Conservation (phyloP, 257 asterid species). For the Nemophila menziesii region DNA sequence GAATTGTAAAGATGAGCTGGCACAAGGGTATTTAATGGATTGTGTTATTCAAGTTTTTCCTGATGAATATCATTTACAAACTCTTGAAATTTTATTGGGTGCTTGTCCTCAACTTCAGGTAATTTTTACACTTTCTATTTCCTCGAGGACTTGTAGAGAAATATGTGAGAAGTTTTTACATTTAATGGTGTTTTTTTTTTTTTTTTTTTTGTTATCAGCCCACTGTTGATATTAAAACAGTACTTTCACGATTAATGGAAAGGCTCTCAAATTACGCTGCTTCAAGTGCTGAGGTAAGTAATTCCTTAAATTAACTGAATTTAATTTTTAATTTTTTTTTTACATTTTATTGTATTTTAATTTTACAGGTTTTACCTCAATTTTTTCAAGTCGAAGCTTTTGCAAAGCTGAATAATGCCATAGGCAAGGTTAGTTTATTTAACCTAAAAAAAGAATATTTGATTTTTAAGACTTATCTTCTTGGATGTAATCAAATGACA, state of each 20-base stretch:
- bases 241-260: constrained; percentile 93
- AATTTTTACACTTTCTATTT: constrained; percentile 5
- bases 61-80: constrained; percentile 95
- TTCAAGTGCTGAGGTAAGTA: constrained; percentile 80
- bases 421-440: constrained; percentile 60
- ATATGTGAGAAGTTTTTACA: too few species aligned
- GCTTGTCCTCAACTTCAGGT: constrained; percentile 99
- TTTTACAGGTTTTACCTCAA: constrained; percentile 88
- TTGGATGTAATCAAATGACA: not conserved
- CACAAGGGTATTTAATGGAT: constrained; percentile 95
- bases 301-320: not conserved
- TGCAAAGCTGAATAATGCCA: constrained; percentile 74
- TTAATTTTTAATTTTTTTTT: not conserved
- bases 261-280: constrained; percentile 97
- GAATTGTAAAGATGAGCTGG: constrained; percentile 96
- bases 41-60: constrained; percentile 99
- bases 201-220: constrained; percentile 42
- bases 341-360: constrained; percentile 11
- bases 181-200: constrained; percentile 1
- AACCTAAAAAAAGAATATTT: not conserved
- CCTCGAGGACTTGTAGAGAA: too few species aligned
- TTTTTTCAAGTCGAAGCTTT: constrained; percentile 98
- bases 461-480: not conserved
- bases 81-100: constrained; percentile 81
- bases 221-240: constrained; percentile 88